Conservation (phyloP, 495 filamentous ascomycete genomes). For the Platismatia glauca region DNA sequence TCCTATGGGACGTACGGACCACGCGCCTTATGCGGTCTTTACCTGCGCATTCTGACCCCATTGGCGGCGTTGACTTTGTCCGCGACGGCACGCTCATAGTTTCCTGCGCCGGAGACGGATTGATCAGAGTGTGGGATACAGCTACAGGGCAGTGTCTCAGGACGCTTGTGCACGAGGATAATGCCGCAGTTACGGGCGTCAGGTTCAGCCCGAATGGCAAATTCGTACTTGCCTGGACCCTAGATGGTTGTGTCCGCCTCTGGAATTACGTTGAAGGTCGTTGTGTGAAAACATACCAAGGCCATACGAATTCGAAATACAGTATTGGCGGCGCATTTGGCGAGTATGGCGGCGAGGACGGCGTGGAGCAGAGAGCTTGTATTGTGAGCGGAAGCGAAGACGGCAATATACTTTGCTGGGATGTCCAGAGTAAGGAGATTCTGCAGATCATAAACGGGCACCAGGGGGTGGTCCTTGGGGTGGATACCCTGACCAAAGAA, state of each 20-base stretch:
- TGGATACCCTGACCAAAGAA: conserved; percentile 51
- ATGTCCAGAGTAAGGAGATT: conserved; percentile 73
- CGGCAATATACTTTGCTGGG: conserved; percentile 78
- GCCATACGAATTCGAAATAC: conserved; percentile 76
- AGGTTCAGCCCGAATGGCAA: conserved; percentile 90
- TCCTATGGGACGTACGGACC: conserved; percentile 88
- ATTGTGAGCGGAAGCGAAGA: conserved; percentile 81
- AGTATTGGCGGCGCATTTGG: conserved; percentile 78
- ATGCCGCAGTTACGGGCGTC: conserved; percentile 81
- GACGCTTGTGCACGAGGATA: conserved; percentile 93
- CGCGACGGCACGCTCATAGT: conserved; percentile 85
- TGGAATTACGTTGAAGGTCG: conserved; percentile 89
- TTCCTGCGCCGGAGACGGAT: conserved; percentile 79
- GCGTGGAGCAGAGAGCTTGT: conserved; percentile 42
- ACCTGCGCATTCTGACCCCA: conserved; percentile 90
- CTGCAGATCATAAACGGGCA: conserved; percentile 66
- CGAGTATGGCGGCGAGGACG: conserved; percentile 42
- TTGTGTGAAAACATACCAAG: conserved; percentile 94
- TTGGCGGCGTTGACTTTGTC: conserved; percentile 87
- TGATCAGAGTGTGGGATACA: conserved; percentile 94
- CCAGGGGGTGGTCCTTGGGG: conserved; percentile 72
- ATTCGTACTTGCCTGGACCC: conserved; percentile 81
- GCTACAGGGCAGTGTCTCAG: conserved; percentile 89
- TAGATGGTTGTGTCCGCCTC: conserved; percentile 80
- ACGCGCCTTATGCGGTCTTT: conserved; percentile 77